Conservation (phyloP, 2,329 filamentous ascomycete species). For the Lasiodiplodia theobromae region DNA sequence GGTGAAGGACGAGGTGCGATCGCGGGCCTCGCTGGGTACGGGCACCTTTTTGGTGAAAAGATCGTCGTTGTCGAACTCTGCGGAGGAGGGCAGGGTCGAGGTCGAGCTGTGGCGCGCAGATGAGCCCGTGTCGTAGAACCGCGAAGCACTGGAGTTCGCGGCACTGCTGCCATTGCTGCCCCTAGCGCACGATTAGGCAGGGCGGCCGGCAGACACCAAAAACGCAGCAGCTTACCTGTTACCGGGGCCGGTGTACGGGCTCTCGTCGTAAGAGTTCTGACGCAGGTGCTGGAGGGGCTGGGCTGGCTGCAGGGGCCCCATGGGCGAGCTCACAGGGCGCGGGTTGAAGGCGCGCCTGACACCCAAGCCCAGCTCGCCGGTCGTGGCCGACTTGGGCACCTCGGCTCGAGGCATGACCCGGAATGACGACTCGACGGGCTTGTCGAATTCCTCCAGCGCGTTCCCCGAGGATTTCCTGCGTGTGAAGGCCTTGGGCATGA, state of each 20-base stretch:
- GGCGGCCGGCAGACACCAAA: background rate
- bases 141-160: slow-evolving; percentile 41
- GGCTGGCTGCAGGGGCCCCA: slow-evolving; percentile 8
- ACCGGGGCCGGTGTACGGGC: slow-evolving; percentile 30
- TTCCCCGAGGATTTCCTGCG: slow-evolving; percentile 49
- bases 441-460: slow-evolving; percentile 40
- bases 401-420: slow-evolving; percentile 45
- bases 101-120: slow-evolving; percentile 43
- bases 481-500: slow-evolving; percentile 38
- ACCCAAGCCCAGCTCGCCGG: slow-evolving; percentile 29
- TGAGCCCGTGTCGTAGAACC: slow-evolving; percentile 44
- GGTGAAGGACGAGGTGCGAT: slow-evolving; percentile 29
- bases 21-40: slow-evolving; percentile 4
- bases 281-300: slow-evolving; percentile 18
- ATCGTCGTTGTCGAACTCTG: slow-evolving; percentile 46
- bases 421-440: slow-evolving; percentile 39
- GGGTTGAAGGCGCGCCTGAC: slow-evolving; percentile 23
- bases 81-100: slow-evolving; percentile 50
- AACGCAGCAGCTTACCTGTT: slow-evolving; percentile 18
- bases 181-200: slow-evolving; percentile 35
- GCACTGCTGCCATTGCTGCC: slow-evolving; percentile 51
- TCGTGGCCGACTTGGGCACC: slow-evolving; percentile 37
- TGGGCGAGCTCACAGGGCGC: slow-evolving; percentile 27
- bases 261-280: slow-evolving; percentile 33
- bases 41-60: slow-evolving; percentile 28